Conservation (phyloP, 768 basidiomycete genomes). For the Phlebiopsis flavidoalba region DNA sequence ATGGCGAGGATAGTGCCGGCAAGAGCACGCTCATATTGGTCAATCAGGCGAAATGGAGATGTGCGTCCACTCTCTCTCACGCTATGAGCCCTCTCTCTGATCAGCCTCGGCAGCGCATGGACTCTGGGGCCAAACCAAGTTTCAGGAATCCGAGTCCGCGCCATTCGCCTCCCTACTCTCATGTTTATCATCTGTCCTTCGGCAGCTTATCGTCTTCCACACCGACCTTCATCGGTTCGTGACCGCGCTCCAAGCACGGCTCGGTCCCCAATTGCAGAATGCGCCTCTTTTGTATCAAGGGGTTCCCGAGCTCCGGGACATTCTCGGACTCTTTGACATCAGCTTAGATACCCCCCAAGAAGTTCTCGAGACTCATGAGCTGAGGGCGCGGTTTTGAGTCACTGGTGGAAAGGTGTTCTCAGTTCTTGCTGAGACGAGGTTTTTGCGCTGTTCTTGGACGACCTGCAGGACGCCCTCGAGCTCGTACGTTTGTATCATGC, state of each 20-base stretch:
- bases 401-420: constrained; percentile 66
- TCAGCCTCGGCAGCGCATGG: constrained; percentile 38
- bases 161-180: constrained; percentile 69
- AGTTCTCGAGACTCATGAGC: constrained; percentile 49
- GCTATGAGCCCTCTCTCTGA: background rate
- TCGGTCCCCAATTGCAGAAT: constrained; percentile 69
- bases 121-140: constrained; percentile 75
- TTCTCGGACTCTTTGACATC: constrained; percentile 52
- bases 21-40: constrained; percentile 68
- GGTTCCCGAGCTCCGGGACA: constrained; percentile 63
- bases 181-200: constrained; percentile 64
- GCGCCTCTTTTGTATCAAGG: constrained; percentile 67
- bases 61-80: constrained; percentile 29
- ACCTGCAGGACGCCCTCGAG: constrained; percentile 72
- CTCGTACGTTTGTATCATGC: constrained; percentile 35
- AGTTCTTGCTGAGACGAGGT: constrained; percentile 62
- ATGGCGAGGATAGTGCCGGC: constrained; percentile 45
- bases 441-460: constrained; percentile 73
- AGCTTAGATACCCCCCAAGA: constrained; percentile 47
- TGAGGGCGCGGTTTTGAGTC: constrained; percentile 68
- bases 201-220: constrained; percentile 71
- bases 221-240: constrained; percentile 68
- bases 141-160: constrained; percentile 57
- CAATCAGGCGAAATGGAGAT: constrained; percentile 69
- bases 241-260: constrained; percentile 45